These are phyloP conservation scores for Curvularia spicifera DNA, from an alignment of 2,329 filamentous ascomycete species.

Conservation along the genomic window DNA sequence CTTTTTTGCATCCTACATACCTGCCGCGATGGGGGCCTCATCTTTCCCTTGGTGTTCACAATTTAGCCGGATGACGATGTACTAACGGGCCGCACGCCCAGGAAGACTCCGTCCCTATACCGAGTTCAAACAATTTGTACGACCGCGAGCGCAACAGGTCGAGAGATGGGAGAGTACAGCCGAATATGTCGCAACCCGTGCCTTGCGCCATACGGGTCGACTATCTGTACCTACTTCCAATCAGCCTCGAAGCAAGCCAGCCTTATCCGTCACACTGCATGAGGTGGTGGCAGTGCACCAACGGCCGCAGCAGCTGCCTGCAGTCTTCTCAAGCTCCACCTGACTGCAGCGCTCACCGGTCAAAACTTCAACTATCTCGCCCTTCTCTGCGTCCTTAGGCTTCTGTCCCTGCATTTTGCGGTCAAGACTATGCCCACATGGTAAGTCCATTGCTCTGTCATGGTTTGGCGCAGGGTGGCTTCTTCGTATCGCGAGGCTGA, in stretches of 20 bases:
- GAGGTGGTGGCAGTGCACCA: slow-evolving; percentile 21
- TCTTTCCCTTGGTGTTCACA: neutral
- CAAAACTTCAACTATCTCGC: slow-evolving; percentile 24
- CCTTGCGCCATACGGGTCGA: slow-evolving; percentile 5
- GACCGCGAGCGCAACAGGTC: neutral
- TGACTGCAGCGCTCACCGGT: slow-evolving; percentile 31
- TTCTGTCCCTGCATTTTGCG: slow-evolving; percentile 19
- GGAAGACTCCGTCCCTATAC: neutral
- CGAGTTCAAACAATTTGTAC: neutral
- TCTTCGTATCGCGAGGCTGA: slow-evolving; percentile 15
- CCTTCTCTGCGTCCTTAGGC: slow-evolving; percentile 22
- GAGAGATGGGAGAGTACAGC: neutral
- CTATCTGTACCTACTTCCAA: slow-evolving; percentile 6
- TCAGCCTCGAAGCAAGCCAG: slow-evolving; percentile 14
- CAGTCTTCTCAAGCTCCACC: slow-evolving; percentile 2
- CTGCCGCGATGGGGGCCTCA: neutral
- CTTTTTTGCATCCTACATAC: too few species aligned
- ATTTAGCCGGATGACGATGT: neutral
- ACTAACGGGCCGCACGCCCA: neutral
- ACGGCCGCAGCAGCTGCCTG: slow-evolving; percentile 15
- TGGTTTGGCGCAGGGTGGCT: neutral
- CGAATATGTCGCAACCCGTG: slow-evolving; percentile 6
- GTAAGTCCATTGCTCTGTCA: slow-evolving; percentile 17
- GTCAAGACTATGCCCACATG: slow-evolving; percentile 23
- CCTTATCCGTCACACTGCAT: slow-evolving; percentile 17